Conservation (phyloP, 306 rosid species). For the Trichosanthes cucumerina region DNA sequence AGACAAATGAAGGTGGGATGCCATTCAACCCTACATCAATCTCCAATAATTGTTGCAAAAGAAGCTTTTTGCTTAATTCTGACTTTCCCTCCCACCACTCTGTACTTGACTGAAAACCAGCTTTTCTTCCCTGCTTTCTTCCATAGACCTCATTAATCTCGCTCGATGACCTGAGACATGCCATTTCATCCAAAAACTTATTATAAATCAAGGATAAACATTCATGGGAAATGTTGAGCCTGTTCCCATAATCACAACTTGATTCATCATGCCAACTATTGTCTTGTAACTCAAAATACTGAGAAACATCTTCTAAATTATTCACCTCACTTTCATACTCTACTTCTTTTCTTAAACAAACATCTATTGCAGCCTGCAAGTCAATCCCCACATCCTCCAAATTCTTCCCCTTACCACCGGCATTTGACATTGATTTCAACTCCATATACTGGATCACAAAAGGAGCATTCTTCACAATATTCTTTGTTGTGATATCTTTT, state of each 20-base stretch:
- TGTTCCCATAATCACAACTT: slow-evolving; percentile 8
- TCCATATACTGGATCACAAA: slow-evolving; percentile 65
- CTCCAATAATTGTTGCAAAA: slow-evolving; percentile 41
- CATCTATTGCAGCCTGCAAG: slow-evolving; percentile 39
- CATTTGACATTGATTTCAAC: slow-evolving; percentile 46
- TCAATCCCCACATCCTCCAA: slow-evolving; percentile 24
- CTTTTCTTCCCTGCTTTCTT: slow-evolving; percentile 12
- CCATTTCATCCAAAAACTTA: slow-evolving; percentile 24
- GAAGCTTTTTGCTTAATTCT: slow-evolving; percentile 57
- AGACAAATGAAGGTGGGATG: slow-evolving; percentile 61
- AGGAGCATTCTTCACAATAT: slow-evolving; percentile 47
- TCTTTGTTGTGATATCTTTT: slow-evolving; percentile 50
- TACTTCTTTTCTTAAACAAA: slow-evolving; percentile 31
- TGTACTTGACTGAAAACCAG: slow-evolving; percentile 23
- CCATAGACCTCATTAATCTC: slow-evolving; percentile 18
- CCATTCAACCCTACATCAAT: slow-evolving; percentile 61
- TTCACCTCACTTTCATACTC: slow-evolving; percentile 17
- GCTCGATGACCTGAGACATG: slow-evolving; percentile 8
- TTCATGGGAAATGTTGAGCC: slow-evolving; percentile 42
- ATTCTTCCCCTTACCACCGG: slow-evolving; percentile 20
- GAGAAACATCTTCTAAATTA: slow-evolving; percentile 21
- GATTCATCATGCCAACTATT: not conserved
- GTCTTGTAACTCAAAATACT: slow-evolving; percentile 19
- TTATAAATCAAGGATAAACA: slow-evolving; percentile 48
- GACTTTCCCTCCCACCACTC: slow-evolving; percentile 87